Evolutionary conservation across 768 basidiomycete genomes (phyloP), one percentile per base, ranked within the genome.

Genomic region (Leucocoprinus birnbaumii): DNA sequence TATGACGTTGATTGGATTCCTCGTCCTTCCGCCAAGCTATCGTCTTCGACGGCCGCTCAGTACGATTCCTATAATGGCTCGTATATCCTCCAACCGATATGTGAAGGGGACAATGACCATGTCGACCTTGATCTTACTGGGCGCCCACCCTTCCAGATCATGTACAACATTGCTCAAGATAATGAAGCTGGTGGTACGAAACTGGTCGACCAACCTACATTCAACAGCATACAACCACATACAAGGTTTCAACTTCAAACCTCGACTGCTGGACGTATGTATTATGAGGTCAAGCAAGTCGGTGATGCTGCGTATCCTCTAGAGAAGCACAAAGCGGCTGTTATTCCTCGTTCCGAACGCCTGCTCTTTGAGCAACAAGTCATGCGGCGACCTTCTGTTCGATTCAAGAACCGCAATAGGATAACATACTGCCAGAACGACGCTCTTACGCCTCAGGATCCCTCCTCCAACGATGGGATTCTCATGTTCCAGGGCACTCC

Each of bases 111-210:
- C 26, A 80, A 81, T 57, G 89, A 86, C 57, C 83, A 92, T 63
- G 89, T 94, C 48, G 91, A 93, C 58, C 75, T 98, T n/a, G 85
- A 88, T 18, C 73, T 98, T 44, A 80, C 78, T 51, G 94, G 94
- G 48, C 84, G 86, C 19, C 86, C 92, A n/a, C 94, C 94, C 0
- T 98, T 95, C 80, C 87, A 96, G 66, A 85, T 96, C 58, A 87
- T 83, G 80, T 97, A 95, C 69, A 89, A 91, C 60, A 83, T 93
- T 51, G 91, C 87, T 1, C 80, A 82, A 65, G 79, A 85, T 49
- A 78, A 74, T 51, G 87, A 86, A 8, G 73, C 74, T 16, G 88
- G 90, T 3, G 86, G 83, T 5, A 88, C 84, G 1, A 82, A 76
- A 58, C 76, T 92, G 45, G 72, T 89, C 26, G 89, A 86, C 55